These are phyloP conservation scores for Talaromyces atroroseus DNA, from an alignment of 2,329 filamentous ascomycete genomes.

Conservation along the genomic window DNA sequence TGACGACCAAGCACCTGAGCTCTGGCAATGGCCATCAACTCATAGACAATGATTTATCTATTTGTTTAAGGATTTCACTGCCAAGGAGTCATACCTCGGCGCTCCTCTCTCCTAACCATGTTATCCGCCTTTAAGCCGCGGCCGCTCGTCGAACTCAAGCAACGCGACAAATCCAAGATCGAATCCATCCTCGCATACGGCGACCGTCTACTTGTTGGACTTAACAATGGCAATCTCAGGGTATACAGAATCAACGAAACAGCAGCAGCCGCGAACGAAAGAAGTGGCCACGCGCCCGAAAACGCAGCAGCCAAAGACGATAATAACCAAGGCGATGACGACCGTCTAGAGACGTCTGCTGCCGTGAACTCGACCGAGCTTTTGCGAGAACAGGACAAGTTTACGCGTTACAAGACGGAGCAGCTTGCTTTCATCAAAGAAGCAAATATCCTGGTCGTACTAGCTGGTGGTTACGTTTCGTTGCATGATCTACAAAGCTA, in stretches of 20 bases:
- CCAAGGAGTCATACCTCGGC: slow-evolving; percentile 4
- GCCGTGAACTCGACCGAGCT: slow-evolving; percentile 66
- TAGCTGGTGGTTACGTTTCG: slow-evolving; percentile 84
- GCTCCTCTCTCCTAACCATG: slow-evolving; percentile 50
- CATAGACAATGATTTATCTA: slow-evolving; percentile 6
- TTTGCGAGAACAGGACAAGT: slow-evolving; percentile 87
- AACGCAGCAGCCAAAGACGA: slow-evolving; percentile 13
- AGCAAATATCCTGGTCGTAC: slow-evolving; percentile 80
- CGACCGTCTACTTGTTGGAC: slow-evolving; percentile 83
- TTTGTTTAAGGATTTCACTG: neutral
- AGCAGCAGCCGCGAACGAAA: slow-evolving; percentile 34
- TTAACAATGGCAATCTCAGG: slow-evolving; percentile 82
- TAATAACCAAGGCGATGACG: slow-evolving; percentile 8
- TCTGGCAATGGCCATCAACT: neutral
- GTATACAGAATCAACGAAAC: slow-evolving; percentile 84
- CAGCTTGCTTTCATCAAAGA: slow-evolving; percentile 96
- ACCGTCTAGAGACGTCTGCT: slow-evolving; percentile 9
- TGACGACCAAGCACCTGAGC: neutral
- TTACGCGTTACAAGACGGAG: slow-evolving; percentile 82
- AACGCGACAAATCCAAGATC: slow-evolving; percentile 93
- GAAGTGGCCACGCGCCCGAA: slow-evolving; percentile 15
- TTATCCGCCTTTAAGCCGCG: slow-evolving; percentile 96
- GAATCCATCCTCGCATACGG: slow-evolving; percentile 92
- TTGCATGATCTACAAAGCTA: slow-evolving; percentile 86
- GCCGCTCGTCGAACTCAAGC: slow-evolving; percentile 93